These are phyloP conservation scores for Secale cereale DNA, from an alignment of 176 grass and related monocot genomes.

Conservation along the genomic window DNA sequence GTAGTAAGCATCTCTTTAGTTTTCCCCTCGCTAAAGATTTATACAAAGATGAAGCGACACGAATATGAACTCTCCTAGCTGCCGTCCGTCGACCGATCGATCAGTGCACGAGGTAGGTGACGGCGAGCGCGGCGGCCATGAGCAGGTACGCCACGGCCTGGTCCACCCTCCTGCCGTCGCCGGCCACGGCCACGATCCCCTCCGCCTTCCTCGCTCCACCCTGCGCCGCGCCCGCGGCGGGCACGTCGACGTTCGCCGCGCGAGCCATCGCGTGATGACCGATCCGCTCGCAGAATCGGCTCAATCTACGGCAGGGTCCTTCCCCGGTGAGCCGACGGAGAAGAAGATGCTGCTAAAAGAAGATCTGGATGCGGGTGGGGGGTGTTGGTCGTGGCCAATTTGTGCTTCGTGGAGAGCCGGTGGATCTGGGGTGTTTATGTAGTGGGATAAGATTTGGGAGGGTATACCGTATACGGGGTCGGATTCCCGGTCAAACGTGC, in stretches of 20 bases:
- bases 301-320: neutral
- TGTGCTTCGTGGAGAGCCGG: neutral
- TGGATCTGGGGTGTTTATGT: neutral
- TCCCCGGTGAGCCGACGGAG: neutral
- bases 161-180: neutral
- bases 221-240: neutral
- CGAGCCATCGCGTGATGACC: neutral
- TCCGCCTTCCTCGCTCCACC: neutral
- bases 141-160: slow-evolving; percentile 18
- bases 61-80: neutral
- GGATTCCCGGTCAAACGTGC: neutral
- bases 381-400: neutral
- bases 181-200: neutral
- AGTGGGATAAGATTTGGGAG: neutral
- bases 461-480: neutral
- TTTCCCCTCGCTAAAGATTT: neutral
- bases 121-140: slow-evolving; percentile 13
- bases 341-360: too few species aligned
- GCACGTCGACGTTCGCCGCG: neutral
- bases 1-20: too few species aligned
- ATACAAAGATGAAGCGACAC: neutral
- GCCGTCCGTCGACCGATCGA: neutral
- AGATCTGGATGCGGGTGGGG: neutral
- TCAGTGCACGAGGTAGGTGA: slow-evolving; percentile 22
- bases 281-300: neutral